Conservation (phyloP, 1,139 yeast genomes). For the Hansenula anomala region DNA sequence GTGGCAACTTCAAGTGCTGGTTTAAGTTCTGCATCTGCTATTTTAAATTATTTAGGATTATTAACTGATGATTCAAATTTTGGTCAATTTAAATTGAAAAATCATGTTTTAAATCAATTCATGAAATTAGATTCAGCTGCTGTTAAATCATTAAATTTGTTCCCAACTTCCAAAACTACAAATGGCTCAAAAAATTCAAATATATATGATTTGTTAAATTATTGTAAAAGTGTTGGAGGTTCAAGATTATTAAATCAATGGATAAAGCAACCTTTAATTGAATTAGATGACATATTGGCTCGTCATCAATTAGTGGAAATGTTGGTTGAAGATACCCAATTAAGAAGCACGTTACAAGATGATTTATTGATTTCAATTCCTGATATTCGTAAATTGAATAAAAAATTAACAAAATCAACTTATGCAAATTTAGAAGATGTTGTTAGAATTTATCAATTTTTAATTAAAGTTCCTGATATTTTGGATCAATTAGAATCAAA, state of each 20-base stretch:
- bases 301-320: slow-evolving; percentile 73
- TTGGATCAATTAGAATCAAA: slow-evolving; percentile 44
- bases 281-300: slow-evolving; percentile 48
- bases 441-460: slow-evolving; percentile 81
- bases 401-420: slow-evolving; percentile 49
- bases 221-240: slow-evolving; percentile 85
- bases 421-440: slow-evolving; percentile 72
- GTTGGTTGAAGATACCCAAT: slow-evolving; percentile 62
- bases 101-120: slow-evolving; percentile 67
- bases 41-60: slow-evolving; percentile 59
- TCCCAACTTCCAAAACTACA: slow-evolving; percentile 52
- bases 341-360: slow-evolving; percentile 62
- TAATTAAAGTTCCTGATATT: slow-evolving; percentile 65
- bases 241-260: slow-evolving; percentile 83
- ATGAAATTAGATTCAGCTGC: slow-evolving; percentile 93
- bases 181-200: slow-evolving; percentile 50
- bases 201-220: slow-evolving; percentile 76
- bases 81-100: slow-evolving; percentile 49
- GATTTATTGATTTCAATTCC: slow-evolving; percentile 74
- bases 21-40: slow-evolving; percentile 53
- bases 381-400: slow-evolving; percentile 70
- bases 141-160: slow-evolving; percentile 77
- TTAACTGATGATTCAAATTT: slow-evolving; percentile 50
- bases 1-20: slow-evolving; percentile 34
- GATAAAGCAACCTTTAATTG: slow-evolving; percentile 91